Base-by-base conservation (phyloP, 2,329 filamentous ascomycete species). In the Ceratocystiopsis sp. region DNA sequence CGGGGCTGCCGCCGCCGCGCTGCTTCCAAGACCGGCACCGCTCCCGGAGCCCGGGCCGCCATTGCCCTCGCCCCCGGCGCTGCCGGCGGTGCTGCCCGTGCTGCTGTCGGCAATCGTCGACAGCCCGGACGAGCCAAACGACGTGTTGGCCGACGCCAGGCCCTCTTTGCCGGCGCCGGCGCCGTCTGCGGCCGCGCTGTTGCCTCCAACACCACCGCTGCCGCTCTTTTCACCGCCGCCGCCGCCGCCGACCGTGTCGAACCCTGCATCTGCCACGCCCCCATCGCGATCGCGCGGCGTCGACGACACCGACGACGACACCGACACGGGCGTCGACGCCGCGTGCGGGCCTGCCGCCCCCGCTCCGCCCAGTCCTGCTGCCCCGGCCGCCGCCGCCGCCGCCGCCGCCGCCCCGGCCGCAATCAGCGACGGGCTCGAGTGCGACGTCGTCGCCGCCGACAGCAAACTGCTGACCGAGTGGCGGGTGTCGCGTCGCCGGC, bases 1-100 rank as follows among this genome's bases (percentile, higher is more conserved):
- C n/a, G n/a, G 16, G 73, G 59, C 49, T 69, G 25, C 67, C 68
- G 45, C 67, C 64, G 46, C 73, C 67, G 45, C 12, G n/a, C n/a
- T n/a, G n/a, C n/a, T n/a, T n/a, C n/a, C n/a, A n/a, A n/a, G n/a
- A n/a, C n/a, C n/a, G n/a, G n/a, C n/a, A n/a, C n/a, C n/a, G n/a
- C n/a, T n/a, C n/a, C n/a, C n/a, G n/a, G n/a, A n/a, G n/a, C n/a
- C n/a, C n/a, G n/a, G n/a, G n/a, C n/a, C n/a, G n/a, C n/a, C n/a
- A n/a, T n/a, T n/a, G 21, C 21, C 21, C 21, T 21, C 21, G 21
- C 21, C 21, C 21, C 4, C 21, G 4, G 21, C 21, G 8, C 21
- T 21, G 21, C 21, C 21, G 21, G 21, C 21, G 21, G n/a, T n/a
- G n/a, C 21, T 21, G 21, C 21, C 21, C 21, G 35, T 15, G 40